These are phyloP conservation scores for Ophiosphaerella narmari DNA, from an alignment of 2,329 filamentous ascomycete species.

Conservation along the genomic window DNA sequence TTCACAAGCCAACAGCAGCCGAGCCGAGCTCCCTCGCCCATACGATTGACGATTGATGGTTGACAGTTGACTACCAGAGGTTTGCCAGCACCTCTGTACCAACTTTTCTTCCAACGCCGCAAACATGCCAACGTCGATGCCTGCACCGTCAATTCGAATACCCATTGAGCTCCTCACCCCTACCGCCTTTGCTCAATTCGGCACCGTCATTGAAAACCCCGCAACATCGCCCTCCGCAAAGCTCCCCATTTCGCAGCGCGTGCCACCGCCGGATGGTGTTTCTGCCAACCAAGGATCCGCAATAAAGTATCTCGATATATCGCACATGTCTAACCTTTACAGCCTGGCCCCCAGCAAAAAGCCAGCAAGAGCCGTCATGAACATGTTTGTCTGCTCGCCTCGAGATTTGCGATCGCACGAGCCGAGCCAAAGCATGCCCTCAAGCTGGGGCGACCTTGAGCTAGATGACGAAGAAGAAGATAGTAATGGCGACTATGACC, in stretches of 20 bases:
- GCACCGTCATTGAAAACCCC: conserved; percentile 80
- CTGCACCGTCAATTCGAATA: conserved; percentile 53
- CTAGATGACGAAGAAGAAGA: conserved; percentile 38
- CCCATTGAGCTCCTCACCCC: conserved; percentile 69
- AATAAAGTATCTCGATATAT: conserved; percentile 82
- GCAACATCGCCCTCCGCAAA: conserved; percentile 50
- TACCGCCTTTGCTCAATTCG: conserved; percentile 75
- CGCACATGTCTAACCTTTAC: conserved; percentile 74
- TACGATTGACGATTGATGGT: background rate
- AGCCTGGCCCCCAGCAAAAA: conserved; percentile 63
- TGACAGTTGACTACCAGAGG: too few relatives aligned
- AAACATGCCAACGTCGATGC: conserved; percentile 46
- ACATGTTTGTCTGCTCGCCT: conserved; percentile 85
- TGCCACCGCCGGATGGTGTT: conserved; percentile 53
- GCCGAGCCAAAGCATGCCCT: conserved; percentile 42
- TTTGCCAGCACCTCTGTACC: background rate
- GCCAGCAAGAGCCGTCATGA: conserved; percentile 69
- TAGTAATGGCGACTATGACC: conserved; percentile 22
- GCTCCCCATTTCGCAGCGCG: conserved; percentile 55
- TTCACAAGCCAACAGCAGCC: conserved; percentile 9
- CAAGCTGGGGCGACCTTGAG: conserved; percentile 41
- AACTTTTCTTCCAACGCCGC: conserved; percentile 2
- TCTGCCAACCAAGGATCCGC: conserved; percentile 86
- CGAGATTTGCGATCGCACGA: conserved; percentile 57
- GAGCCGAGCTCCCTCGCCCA: conserved; percentile 8